Evolutionary conservation across 2,329 filamentous ascomycete genomes (phyloP).

Genomic region (Lasiodiplodia citricola): DNA sequence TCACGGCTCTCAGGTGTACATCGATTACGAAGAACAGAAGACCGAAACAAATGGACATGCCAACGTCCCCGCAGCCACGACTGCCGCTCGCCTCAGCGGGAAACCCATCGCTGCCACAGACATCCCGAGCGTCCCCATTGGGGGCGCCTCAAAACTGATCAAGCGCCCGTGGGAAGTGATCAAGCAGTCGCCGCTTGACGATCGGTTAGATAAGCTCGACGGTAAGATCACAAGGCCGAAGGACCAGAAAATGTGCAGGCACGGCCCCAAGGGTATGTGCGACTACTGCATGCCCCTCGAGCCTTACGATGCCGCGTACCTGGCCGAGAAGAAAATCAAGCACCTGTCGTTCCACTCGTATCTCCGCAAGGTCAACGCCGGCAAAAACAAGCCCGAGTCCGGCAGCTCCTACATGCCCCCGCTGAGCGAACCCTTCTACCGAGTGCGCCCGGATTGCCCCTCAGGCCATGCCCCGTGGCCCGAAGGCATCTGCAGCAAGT

Average conservation of each 20-base stretch:
- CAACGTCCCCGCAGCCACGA: slow-evolving; percentile 37
- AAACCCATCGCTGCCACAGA: slow-evolving; percentile 73
- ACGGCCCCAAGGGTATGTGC: slow-evolving; percentile 97
- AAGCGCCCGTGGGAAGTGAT: slow-evolving; percentile 95
- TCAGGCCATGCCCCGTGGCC: slow-evolving; percentile 93
- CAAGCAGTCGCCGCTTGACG: slow-evolving; percentile 84
- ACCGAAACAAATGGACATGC: slow-evolving; percentile 54
- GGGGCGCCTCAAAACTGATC: slow-evolving; percentile 65
- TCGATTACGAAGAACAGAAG: slow-evolving; percentile 73
- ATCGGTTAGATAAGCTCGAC: slow-evolving; percentile 82
- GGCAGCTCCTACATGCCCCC: slow-evolving; percentile 96
- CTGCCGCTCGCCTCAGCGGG: slow-evolving; percentile 69
- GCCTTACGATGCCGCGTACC: slow-evolving; percentile 86
- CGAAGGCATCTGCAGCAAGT: slow-evolving; percentile 97
- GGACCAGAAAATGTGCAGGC: slow-evolving; percentile 88
- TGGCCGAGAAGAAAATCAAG: slow-evolving; percentile 97
- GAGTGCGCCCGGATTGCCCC: slow-evolving; percentile 86
- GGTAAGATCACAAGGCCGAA: slow-evolving; percentile 82
- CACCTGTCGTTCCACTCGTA: slow-evolving; percentile 96
- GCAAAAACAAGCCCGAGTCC: slow-evolving; percentile 93
- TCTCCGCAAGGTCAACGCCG: slow-evolving; percentile 91
- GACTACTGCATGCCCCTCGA: slow-evolving; percentile 98
- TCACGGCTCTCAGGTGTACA: slow-evolving; percentile 89
- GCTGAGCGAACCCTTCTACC: slow-evolving; percentile 88
- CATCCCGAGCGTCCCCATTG: slow-evolving; percentile 64